Base-by-base conservation (phyloP, 2,329 filamentous ascomycete genomes). In the Aschersonia sp. region DNA sequence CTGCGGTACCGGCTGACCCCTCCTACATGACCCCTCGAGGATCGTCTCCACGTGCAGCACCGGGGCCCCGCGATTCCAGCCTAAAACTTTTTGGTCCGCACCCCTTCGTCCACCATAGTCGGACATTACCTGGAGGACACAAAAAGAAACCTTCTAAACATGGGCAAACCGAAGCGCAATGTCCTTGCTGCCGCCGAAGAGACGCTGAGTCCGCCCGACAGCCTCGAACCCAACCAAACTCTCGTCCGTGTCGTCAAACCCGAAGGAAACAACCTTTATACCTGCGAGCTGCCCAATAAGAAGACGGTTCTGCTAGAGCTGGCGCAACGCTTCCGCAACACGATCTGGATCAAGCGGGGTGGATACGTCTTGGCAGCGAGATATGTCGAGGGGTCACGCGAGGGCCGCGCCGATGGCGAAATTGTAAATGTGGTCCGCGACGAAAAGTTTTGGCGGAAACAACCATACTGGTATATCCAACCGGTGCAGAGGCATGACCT, bases 381-480 rank as follows among this genome's bases (percentile, higher is more conserved):
- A 12, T 83, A 78, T 30, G 72, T 73, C 32, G 71, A 76, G 2
- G 70, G 81, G 39, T 78, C 80, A 31, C 78, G 81, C 46, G 81
- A 83, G 43, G 87, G 87, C 57, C 88, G 87, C 63, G 76, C 94
- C 10, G 75, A 78, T 46, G 92, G 90, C 11, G 87, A 95, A 64
- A 96, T 98, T 57, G 74, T 94, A 55, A 96, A 96, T 59, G 79
- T 97, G 37, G 88, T 97, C 39, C 75, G 87, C 39, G 87, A 96
- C 58, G 89, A 96, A 69, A 94, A 87, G 67, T 73, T 74, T 42
- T 98, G 92, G 92, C 79, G 88, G 58, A 95, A 94, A 67, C 81
- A 85, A 68, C 58, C 71, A 8, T 98, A 90, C 62, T 97, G 92
- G 92, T 90, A 58, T 6, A 7, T 31, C 9, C 9, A 12, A 46